Percentiles rank a stretch among this genome's conserved stretches.
These are phyloP conservation scores for Astraeus odoratus DNA, from an alignment of 768 basidiomycete species.

Conservation along the genomic window DNA sequence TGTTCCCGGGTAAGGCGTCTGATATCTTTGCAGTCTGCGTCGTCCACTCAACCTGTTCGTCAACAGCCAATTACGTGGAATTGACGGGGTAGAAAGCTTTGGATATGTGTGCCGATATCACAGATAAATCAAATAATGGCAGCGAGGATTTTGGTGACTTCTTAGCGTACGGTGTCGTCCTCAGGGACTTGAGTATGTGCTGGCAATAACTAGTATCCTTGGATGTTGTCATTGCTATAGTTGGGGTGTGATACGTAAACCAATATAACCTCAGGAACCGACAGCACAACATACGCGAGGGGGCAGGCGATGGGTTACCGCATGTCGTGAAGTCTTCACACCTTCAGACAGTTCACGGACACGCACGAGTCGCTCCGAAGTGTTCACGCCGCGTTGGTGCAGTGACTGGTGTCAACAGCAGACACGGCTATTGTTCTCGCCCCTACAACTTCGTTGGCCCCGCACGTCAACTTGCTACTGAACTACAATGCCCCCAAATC, in stretches of 20 bases:
- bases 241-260: neutral
- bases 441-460: neutral
- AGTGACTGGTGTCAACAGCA: too few species aligned
- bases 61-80: slow-evolving; percentile 6
- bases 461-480: neutral
- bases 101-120: neutral
- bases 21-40: neutral
- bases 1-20: slow-evolving; percentile 63
- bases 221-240: neutral
- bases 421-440: too few species aligned
- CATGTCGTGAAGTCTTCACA: neutral
- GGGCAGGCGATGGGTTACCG: neutral
- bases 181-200: too few species aligned
- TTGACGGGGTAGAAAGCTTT: neutral
- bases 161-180: too few species aligned
- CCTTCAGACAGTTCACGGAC: neutral
- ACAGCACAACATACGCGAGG: too few species aligned
- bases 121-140: too few species aligned
- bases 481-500: slow-evolving; percentile 30
- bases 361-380: neutral
- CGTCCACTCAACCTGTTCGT: neutral
- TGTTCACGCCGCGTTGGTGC: too few species aligned
- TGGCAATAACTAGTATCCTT: too few species aligned
- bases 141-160: too few species aligned
- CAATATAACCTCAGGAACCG: too few species aligned